Conservation (phyloP, 2,329 filamentous ascomycete genomes). For the Botrytis pseudocinerea region DNA sequence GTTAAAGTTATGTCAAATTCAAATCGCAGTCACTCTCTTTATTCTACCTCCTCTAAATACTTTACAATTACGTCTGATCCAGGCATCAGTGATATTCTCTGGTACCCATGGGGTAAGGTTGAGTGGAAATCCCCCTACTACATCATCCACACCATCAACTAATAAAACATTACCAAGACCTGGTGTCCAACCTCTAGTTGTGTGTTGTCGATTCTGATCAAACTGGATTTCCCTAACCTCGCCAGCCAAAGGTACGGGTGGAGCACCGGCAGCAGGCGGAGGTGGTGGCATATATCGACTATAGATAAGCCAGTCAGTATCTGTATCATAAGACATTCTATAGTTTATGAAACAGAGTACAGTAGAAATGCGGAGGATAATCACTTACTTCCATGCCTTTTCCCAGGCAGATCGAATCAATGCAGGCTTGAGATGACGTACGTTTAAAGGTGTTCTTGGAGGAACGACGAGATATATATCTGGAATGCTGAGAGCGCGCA, state of each 20-base stretch:
- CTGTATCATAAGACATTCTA: neutral
- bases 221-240: too few species aligned
- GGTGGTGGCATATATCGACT: neutral
- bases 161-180: neutral
- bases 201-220: neutral
- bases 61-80: neutral
- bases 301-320: neutral
- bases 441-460: neutral
- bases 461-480: neutral
- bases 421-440: neutral
- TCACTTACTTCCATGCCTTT: slow-evolving; percentile 3
- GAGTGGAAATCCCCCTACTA: neutral
- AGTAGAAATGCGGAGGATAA: too few species aligned
- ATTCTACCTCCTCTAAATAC: neutral
- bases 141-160: neutral
- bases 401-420: neutral
- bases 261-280: neutral
- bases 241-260: neutral
- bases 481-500: neutral
- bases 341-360: neutral
- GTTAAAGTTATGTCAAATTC: neutral
- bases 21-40: neutral
- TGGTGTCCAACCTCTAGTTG: accelerated
- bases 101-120: neutral
- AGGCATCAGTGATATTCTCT: neutral